These are phyloP conservation scores for Fonsecaea monophora DNA, from an alignment of 2,329 filamentous ascomycete genomes.

Conservation along the genomic window DNA sequence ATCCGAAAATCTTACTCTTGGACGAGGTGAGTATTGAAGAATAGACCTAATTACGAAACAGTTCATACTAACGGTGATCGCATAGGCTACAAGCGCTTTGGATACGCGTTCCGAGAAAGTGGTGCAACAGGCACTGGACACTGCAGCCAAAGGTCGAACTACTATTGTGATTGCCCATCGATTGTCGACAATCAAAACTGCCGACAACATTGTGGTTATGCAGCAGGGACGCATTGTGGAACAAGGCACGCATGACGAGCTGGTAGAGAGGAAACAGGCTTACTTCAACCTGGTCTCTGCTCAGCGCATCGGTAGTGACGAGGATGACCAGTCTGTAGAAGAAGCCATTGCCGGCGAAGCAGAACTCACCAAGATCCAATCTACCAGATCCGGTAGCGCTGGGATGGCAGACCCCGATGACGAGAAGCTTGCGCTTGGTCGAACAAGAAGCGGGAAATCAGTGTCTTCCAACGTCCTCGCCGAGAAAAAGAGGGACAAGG, in stretches of 20 bases:
- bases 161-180: constrained; percentile 97
- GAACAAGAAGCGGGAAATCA: constrained; percentile 60
- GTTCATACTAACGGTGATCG: not conserved
- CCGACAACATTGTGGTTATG: constrained; percentile 97
- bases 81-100: constrained; percentile 80
- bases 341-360: constrained; percentile 42
- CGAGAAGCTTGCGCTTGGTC: constrained; percentile 47
- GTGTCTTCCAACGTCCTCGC: constrained; percentile 74
- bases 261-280: constrained; percentile 72
- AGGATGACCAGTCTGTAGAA: constrained; percentile 46
- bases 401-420: constrained; percentile 43
- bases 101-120: constrained; percentile 95
- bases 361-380: constrained; percentile 45
- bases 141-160: constrained; percentile 82
- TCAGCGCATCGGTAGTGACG: constrained; percentile 75
- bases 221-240: constrained; percentile 83
- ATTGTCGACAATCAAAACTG: constrained; percentile 90
- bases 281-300: constrained; percentile 88
- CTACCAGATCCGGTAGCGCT: constrained; percentile 42
- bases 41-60: not conserved
- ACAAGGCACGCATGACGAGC: constrained; percentile 83
- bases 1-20: constrained; percentile 88
- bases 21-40: constrained; percentile 65
- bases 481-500: constrained; percentile 57
- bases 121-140: constrained; percentile 90